phyloP scores from a whole-genome alignment of 2,329 filamentous ascomycete genomes.

The Bimuria novae-zelandiae region DNA sequence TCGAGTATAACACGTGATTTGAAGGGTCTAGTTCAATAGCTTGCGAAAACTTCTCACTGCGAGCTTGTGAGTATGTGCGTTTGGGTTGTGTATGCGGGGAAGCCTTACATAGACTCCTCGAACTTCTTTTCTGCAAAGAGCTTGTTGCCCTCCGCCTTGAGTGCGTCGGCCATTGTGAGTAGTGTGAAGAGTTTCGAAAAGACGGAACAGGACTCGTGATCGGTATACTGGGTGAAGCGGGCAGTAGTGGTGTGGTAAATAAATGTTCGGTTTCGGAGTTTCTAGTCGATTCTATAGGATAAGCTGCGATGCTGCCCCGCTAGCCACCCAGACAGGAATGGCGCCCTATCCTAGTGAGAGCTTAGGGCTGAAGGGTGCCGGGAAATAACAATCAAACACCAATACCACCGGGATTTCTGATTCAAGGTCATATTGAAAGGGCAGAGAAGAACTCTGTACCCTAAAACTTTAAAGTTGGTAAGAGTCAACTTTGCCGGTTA shows the following conservation, averaged over 20 bases:
- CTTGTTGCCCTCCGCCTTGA: constrained; percentile 98
- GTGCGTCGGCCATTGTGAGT: constrained; percentile 69
- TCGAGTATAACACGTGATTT: constrained; percentile 98
- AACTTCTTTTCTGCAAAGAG: constrained; percentile 98
- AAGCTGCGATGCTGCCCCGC: constrained; percentile 27
- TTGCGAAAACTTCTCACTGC: constrained; percentile 89
- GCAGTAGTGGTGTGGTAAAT: constrained; percentile 32
- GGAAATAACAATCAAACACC: constrained; percentile 12
- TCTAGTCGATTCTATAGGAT: constrained; percentile 44
- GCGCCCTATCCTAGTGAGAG: constrained; percentile 2
- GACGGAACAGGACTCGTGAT: neutral
- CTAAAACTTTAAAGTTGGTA: too few relatives aligned
- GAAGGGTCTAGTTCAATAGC: constrained; percentile 84
- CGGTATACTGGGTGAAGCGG: constrained; percentile 16
- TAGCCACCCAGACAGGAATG: constrained; percentile 15
- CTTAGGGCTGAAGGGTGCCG: constrained; percentile 33
- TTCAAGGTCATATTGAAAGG: neutral
- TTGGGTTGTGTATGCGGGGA: constrained; percentile 23
- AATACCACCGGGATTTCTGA: constrained; percentile 1
- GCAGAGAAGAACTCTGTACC: neutral
- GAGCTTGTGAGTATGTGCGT: constrained; percentile 19
- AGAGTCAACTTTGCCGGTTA: too few relatives aligned
- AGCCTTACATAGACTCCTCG: constrained; percentile 87
- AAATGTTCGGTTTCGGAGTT: constrained; percentile 37
- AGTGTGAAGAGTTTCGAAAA: constrained; percentile 1